Evolutionary conservation across 2,329 filamentous ascomycete species (phyloP).

Genomic region (Corynespora cassiicola): DNA sequence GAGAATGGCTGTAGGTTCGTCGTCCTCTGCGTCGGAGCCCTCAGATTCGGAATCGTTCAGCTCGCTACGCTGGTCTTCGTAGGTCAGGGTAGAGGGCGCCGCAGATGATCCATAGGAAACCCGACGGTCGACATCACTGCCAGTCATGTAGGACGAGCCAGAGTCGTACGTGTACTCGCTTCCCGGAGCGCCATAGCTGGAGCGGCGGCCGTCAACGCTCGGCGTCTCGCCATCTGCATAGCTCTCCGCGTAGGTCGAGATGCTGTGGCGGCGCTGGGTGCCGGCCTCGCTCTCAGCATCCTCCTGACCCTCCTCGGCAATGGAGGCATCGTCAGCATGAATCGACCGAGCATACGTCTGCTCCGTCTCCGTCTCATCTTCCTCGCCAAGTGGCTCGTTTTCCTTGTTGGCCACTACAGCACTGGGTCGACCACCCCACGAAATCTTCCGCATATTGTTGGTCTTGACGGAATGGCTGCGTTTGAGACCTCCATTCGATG

Average conservation of each 20-base stretch:
- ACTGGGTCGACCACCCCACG: slow-evolving; percentile 43
- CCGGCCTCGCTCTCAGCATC: slow-evolving; percentile 43
- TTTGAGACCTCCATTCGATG: slow-evolving; percentile 60
- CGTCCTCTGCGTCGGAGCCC: slow-evolving; percentile 38
- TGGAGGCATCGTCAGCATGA: slow-evolving; percentile 23
- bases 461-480: slow-evolving; percentile 50
- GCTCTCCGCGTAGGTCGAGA: slow-evolving; percentile 41
- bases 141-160: slow-evolving; percentile 56
- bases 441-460: slow-evolving; percentile 41
- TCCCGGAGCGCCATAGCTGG: slow-evolving; percentile 48
- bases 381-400: slow-evolving; percentile 54
- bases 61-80: slow-evolving; percentile 34
- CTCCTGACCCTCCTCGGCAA: slow-evolving; percentile 35
- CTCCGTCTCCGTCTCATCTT: slow-evolving; percentile 46
- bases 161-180: slow-evolving; percentile 56
- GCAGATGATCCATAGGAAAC: slow-evolving; percentile 51
- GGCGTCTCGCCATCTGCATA: slow-evolving; percentile 43
- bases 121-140: slow-evolving; percentile 54
- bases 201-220: slow-evolving; percentile 44
- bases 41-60: slow-evolving; percentile 22
- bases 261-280: slow-evolving; percentile 48
- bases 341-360: slow-evolving; percentile 16
- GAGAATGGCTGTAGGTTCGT: slow-evolving; percentile 34
- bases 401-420: slow-evolving; percentile 51
- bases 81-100: slow-evolving; percentile 37